These are phyloP conservation scores for Elsinoe batatas DNA, from an alignment of 2,329 filamentous ascomycete species.

Conservation along the genomic window DNA sequence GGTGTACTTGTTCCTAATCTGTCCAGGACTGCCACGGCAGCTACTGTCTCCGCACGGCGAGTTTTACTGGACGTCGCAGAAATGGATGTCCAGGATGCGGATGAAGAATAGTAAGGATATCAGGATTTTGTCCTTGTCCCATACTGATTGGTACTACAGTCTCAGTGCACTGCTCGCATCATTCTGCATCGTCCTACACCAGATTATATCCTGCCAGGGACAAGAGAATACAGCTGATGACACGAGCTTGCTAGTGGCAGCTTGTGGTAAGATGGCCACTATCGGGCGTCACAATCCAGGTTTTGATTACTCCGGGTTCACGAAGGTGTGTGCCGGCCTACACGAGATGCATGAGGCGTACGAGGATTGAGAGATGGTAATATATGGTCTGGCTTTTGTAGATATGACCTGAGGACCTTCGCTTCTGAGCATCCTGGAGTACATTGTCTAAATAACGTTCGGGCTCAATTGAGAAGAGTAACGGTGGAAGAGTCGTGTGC, in stretches of 20 bases:
- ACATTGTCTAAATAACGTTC: constrained; percentile 23
- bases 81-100: background rate
- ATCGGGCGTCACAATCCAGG: background rate
- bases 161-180: background rate
- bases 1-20: no score
- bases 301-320: background rate
- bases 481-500: no score
- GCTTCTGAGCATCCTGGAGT: no score
- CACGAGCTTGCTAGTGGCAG: background rate
- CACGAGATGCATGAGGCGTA: background rate
- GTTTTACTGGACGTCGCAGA: background rate
- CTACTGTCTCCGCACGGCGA: background rate
- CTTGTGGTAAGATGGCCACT: background rate
- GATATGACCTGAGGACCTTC: no score
- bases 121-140: no score
- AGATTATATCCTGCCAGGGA: background rate
- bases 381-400: no score
- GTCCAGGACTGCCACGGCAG: background rate
- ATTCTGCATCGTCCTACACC: background rate
- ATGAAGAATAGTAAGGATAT: background rate
- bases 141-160: background rate
- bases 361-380: constrained; percentile 19
- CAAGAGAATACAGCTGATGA: background rate
- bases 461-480: no score
- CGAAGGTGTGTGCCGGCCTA: background rate